Evolutionary conservation across 805 yeast species (phyloP).

Genomic region (Kodamaea laetipori): DNA sequence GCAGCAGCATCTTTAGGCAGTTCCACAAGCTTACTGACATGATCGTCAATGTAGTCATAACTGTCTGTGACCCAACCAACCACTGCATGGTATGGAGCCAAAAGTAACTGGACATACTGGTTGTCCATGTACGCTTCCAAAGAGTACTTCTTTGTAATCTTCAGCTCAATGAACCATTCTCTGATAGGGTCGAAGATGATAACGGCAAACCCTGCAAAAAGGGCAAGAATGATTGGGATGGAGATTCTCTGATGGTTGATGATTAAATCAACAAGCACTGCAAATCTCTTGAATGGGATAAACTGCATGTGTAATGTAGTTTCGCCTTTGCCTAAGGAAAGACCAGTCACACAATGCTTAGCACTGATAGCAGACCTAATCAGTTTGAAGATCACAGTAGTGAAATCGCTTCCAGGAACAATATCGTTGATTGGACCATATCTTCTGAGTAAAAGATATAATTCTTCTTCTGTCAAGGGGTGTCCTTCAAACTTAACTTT

Average conservation of each 20-base stretch:
- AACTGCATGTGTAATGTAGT: conserved; percentile 71
- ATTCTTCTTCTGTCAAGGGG: conserved; percentile 72
- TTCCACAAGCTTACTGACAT: conserved; percentile 11
- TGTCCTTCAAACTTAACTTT: conserved; percentile 77
- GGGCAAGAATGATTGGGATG: conserved; percentile 75
- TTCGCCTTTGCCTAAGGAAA: conserved; percentile 57
- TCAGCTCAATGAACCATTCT: conserved; percentile 72
- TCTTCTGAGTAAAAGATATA: conserved; percentile 79
- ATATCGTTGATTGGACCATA: conserved; percentile 86
- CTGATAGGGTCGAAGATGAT: conserved; percentile 91
- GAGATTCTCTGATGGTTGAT: conserved; percentile 79
- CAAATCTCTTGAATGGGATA: conserved; percentile 55
- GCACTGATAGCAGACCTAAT: conserved; percentile 79
- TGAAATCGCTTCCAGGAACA: conserved; percentile 48
- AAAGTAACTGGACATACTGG: conserved; percentile 27
- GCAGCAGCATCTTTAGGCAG: conserved; percentile 30
- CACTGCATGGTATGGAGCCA: conserved; percentile 30
- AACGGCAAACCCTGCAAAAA: conserved; percentile 80
- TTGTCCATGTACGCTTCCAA: conserved; percentile 48
- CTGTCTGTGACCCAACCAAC: conserved; percentile 31
- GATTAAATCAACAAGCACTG: conserved; percentile 57
- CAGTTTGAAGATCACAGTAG: conserved; percentile 53
- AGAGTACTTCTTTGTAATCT: conserved; percentile 62
- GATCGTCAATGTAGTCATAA: conserved; percentile 40
- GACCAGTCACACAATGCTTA: conserved; percentile 86